Base-by-base conservation (phyloP, 345 rosid species). In the Cardamine resedifolia region DNA sequence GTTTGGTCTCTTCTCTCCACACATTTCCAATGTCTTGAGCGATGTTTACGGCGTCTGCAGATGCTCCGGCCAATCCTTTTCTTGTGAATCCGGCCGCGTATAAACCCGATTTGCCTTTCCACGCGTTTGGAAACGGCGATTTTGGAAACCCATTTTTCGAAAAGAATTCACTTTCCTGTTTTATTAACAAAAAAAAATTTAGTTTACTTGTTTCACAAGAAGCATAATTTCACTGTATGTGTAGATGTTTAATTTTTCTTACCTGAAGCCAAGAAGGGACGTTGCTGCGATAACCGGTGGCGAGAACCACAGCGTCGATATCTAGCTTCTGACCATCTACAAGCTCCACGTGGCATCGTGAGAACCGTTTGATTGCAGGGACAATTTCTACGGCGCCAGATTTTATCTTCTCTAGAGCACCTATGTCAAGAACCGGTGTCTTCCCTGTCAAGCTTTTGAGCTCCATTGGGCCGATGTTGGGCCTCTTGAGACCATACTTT, bases 11-110 rank as follows among this genome's bases (percentile, higher is more conserved):
- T 58, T 77, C 57, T 66, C 87, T 95, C 99, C 96, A 95, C 53
- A 83, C 85, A 19, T 51, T 70, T 70, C 88, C 87, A 69, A 95
- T 91, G 23, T 91, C 96, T 60, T 85, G 76, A 34, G 96, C 93
- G 14, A 91, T 88, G 48, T 73, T 88, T 57, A 82, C 55, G 31
- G n/a, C 96, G 63, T 95, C 97, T 1, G 79, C 82, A 30, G 96
- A 89, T 52, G 86, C 90, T 64, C 98, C 97, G 3, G 89, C 81
- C 33, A 94, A 81, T 64, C 98, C 97, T 86, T 82, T 94, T 77
- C 85, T 84, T 64, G 95, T 83, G 76, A 91, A 94, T 64, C 98
- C 98, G 39, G 88, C 92, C 18, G 97, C 97, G 49, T 91, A 94
- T 0, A 94, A 73, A 14, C 97, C 97, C 1, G 72, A 84, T 34